Evolutionary conservation across 805 yeast genomes (phyloP).

Genomic region (Candida rishiriensis): DNA sequence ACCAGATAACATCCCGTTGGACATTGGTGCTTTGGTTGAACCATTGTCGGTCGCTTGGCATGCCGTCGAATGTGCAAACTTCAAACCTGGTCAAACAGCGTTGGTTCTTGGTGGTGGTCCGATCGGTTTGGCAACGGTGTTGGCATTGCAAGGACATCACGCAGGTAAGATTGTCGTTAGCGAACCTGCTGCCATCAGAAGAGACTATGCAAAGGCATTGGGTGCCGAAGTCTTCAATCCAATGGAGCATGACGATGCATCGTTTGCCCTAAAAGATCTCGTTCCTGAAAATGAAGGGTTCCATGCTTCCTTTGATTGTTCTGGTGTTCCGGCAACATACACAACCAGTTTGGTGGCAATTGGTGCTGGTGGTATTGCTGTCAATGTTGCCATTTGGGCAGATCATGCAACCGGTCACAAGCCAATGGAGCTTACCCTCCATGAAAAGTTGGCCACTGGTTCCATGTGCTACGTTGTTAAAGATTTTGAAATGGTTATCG

Average conservation of each 20-base stretch:
- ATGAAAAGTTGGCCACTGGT: conserved; percentile 54
- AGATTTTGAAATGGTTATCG: conserved; percentile 55
- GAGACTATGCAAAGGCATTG: conserved; percentile 48
- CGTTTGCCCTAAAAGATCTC: conserved; percentile 33
- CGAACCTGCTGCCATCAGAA: conserved; percentile 57
- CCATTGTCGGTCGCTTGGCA: conserved; percentile 60
- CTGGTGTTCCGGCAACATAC: conserved; percentile 51
- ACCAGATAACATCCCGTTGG: conserved; percentile 35
- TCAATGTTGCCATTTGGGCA: conserved; percentile 66
- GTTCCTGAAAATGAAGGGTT: conserved; percentile 43
- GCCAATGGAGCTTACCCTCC: conserved; percentile 53
- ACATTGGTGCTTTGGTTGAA: conserved; percentile 53
- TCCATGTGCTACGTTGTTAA: conserved; percentile 55
- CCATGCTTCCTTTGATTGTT: conserved; percentile 48
- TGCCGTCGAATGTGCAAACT: conserved; percentile 43
- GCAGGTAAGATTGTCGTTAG: conserved; percentile 50
- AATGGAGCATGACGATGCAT: conserved; percentile 32
- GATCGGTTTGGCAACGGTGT: conserved; percentile 52
- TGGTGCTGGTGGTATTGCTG: conserved; percentile 51
- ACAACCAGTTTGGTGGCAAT: conserved; percentile 46
- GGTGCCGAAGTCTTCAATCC: conserved; percentile 46
- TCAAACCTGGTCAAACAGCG: conserved; percentile 42
- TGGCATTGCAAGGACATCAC: conserved; percentile 46
- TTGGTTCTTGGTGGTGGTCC: conserved; percentile 56
- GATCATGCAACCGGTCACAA: conserved; percentile 41